Evolutionary conservation across 2,329 filamentous ascomycete species (phyloP).

Genomic region (Aspergillus intermedius): DNA sequence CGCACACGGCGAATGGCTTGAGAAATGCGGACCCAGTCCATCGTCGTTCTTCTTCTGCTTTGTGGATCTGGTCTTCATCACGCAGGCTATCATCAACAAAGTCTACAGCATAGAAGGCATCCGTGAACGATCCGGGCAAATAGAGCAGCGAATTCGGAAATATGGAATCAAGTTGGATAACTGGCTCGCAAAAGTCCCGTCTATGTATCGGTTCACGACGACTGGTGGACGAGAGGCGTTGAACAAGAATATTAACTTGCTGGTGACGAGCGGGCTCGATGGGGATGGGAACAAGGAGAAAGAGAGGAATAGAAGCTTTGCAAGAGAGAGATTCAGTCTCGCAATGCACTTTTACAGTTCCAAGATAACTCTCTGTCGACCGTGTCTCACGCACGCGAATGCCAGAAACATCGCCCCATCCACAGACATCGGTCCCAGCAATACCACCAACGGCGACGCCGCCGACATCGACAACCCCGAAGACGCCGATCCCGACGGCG

Average conservation of each 20-base stretch:
- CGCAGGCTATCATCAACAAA: conserved; percentile 31
- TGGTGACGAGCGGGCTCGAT: background rate
- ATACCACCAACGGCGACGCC: background rate
- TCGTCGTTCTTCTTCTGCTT: conserved; percentile 33
- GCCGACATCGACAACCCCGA: background rate
- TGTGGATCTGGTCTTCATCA: conserved; percentile 32
- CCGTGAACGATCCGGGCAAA: conserved; percentile 21
- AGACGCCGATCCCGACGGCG: conserved; percentile 9
- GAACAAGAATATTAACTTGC: conserved; percentile 15
- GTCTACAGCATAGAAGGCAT: conserved; percentile 35
- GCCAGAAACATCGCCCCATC: background rate
- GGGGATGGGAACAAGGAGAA: background rate
- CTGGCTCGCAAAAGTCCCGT: conserved; percentile 30
- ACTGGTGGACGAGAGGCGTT: conserved; percentile 7
- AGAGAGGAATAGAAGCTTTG: background rate
- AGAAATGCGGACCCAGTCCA: conserved; percentile 19
- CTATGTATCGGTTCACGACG: conserved; percentile 27
- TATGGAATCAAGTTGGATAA: conserved; percentile 25
- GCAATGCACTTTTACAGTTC: conserved; percentile 38
- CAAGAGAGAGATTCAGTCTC: conserved; percentile 29
- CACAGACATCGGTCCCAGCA: background rate
- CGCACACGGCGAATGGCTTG: conserved; percentile 14
- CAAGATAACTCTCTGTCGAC: conserved; percentile 35
- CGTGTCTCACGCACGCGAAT: conserved; percentile 30
- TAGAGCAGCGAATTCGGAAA: conserved; percentile 29